A percentile compares a stretch with the other conserved stretches of the same genome.
These are phyloP conservation scores for Coffea eugenioides DNA, from an alignment of 257 asterid species.

Conservation along the genomic window DNA sequence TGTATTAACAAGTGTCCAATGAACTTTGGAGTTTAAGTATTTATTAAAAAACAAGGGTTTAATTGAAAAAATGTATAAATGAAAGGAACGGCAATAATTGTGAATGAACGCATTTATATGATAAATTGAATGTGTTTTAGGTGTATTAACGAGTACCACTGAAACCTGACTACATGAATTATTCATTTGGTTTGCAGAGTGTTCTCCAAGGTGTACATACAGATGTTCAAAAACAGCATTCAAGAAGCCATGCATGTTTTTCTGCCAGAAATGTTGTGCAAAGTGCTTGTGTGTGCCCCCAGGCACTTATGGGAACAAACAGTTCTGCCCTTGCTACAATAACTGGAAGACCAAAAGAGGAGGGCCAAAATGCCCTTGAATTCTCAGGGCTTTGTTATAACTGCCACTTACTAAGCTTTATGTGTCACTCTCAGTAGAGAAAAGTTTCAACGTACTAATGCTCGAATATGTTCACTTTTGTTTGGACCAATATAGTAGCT, in stretches of 20 bases:
- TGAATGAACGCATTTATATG: no score
- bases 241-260: slow-evolving; percentile 25
- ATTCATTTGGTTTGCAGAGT: slow-evolving; percentile 34
- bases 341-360: slow-evolving; percentile 90
- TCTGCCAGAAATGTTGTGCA: slow-evolving; percentile 68
- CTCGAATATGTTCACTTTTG: background rate
- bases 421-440: background rate
- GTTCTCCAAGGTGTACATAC: slow-evolving; percentile 40
- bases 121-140: no score
- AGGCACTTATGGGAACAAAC: slow-evolving; percentile 84
- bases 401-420: background rate
- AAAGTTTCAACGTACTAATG: background rate
- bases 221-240: slow-evolving; percentile 79
- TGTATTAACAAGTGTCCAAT: no score
- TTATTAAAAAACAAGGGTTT: no score
- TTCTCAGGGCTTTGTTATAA: background rate
- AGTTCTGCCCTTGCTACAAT: slow-evolving; percentile 77
- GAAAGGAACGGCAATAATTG: no score
- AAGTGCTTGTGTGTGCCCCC: slow-evolving; percentile 76
- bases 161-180: background rate
- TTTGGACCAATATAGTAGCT: background rate
- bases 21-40: no score
- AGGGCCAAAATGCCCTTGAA: slow-evolving; percentile 87
- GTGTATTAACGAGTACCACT: no score
- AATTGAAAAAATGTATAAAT: no score